These are phyloP conservation scores for Cephalotrichum gorgonifer DNA, from an alignment of 2,329 filamentous ascomycete species.

Conservation along the genomic window DNA sequence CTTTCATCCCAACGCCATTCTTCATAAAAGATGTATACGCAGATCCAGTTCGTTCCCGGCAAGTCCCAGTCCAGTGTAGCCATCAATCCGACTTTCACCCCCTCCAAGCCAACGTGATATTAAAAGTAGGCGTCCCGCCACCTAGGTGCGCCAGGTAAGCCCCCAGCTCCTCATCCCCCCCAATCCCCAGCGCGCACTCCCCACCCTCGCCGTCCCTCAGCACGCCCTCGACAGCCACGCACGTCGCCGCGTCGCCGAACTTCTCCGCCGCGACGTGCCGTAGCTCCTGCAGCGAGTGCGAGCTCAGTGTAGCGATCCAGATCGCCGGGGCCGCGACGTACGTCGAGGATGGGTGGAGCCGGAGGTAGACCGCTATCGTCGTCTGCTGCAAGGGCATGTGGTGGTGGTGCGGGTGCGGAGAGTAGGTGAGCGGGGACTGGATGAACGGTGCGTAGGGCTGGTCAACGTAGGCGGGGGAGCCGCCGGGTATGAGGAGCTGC, in stretches of 20 bases:
- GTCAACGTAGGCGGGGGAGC: not conserved
- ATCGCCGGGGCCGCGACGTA: constrained; percentile 38
- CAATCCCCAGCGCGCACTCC: constrained; percentile 55
- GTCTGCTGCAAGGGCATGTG: too few relatives aligned
- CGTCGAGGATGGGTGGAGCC: constrained; percentile 55
- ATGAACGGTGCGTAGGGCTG: constrained; percentile 13
- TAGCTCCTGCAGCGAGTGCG: constrained; percentile 50
- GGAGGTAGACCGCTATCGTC: constrained; percentile 53
- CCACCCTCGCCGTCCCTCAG: constrained; percentile 48
- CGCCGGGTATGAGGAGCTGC: constrained; percentile 18
- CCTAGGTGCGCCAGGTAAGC: constrained; percentile 60
- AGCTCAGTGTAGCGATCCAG: constrained; percentile 56
- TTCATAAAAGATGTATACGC: too few relatives aligned
- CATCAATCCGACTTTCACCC: not conserved
- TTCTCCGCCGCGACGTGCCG: constrained; percentile 50
- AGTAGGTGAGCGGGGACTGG: not conserved
- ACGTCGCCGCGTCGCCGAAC: constrained; percentile 46
- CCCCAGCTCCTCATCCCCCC: constrained; percentile 60
- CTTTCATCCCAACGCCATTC: too few relatives aligned
- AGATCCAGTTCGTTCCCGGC: too few relatives aligned
- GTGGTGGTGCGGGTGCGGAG: not conserved
- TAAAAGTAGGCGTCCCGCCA: constrained; percentile 30
- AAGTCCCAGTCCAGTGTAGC: not conserved
- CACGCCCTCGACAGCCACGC: constrained; percentile 55
- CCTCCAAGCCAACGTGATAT: constrained; percentile 25